Conservation (phyloP, 208 protist species). For the Wallacemonas sp. region DNA sequence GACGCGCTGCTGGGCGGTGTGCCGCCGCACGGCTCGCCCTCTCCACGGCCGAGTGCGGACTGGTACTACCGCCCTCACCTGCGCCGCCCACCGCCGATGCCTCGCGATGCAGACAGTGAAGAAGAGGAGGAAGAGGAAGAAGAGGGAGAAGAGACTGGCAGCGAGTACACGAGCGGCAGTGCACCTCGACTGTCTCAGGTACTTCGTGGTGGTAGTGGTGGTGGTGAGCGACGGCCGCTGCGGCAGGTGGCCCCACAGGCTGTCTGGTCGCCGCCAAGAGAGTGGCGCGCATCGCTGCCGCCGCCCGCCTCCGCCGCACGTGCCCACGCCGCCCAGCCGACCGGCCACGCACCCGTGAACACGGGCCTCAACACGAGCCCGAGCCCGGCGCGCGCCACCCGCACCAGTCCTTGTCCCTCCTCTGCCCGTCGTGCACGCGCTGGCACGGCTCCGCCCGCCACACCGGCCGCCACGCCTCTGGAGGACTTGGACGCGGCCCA, state of each 20-base stretch:
- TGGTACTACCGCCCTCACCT: constrained; percentile 12
- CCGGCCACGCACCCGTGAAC: too few relatives aligned
- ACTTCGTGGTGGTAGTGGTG: too few relatives aligned
- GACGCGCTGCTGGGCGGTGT: background rate
- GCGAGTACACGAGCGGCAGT: too few relatives aligned
- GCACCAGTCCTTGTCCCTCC: background rate
- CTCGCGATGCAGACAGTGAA: background rate
- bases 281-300: constrained; percentile 4
- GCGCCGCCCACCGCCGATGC: background rate
- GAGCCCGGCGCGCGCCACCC: background rate
- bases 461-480: background rate
- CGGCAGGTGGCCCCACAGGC: background rate
- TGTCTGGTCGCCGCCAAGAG: background rate
- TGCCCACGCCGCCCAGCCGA: too few relatives aligned
- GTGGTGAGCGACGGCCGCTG: background rate
- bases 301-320: too few relatives aligned
- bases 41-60: background rate
- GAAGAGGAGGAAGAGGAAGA: background rate
- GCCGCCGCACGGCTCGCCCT: background rate
- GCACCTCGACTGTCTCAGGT: too few relatives aligned
- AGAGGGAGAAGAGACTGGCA: background rate
- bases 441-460: background rate
- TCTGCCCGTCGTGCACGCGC: background rate
- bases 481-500: background rate
- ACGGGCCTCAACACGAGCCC: constrained; percentile 13